Evolutionary conservation across 768 basidiomycete species (phyloP).

Genomic region (Roridomyces roridus): DNA sequence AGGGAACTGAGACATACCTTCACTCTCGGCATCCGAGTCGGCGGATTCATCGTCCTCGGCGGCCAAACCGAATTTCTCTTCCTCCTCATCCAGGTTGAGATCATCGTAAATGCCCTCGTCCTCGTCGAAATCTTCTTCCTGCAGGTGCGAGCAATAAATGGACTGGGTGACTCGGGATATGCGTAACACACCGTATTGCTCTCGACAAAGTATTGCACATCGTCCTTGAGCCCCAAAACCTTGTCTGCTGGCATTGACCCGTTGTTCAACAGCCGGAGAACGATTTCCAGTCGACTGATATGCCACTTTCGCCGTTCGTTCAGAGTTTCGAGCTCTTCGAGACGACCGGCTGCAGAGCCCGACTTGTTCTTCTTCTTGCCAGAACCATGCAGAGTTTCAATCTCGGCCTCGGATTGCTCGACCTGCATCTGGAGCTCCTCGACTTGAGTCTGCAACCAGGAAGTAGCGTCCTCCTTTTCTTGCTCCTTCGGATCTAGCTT

Average conservation of each 20-base stretch:
- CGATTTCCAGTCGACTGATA: slow-evolving; percentile 88
- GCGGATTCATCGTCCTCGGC: slow-evolving; percentile 82
- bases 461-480: slow-evolving; percentile 88
- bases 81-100: slow-evolving; percentile 95
- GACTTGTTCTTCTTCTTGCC: slow-evolving; percentile 88
- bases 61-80: slow-evolving; percentile 87
- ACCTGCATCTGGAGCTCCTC: slow-evolving; percentile 94
- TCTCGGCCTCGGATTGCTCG: slow-evolving; percentile 93
- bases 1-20: slow-evolving; percentile 52
- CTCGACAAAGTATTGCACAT: slow-evolving; percentile 95
- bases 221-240: slow-evolving; percentile 85
- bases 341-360: slow-evolving; percentile 68
- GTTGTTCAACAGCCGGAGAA: slow-evolving; percentile 92
- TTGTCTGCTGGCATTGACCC: slow-evolving; percentile 85
- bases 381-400: slow-evolving; percentile 80
- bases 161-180: slow-evolving; percentile 5
- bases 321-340: slow-evolving; percentile 83
- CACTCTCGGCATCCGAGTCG: slow-evolving; percentile 75
- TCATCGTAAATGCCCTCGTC: slow-evolving; percentile 98
- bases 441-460: slow-evolving; percentile 88
- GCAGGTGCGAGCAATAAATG: slow-evolving; percentile 29
- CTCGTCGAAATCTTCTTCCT: slow-evolving; percentile 98
- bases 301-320: slow-evolving; percentile 98
- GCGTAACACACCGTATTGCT: slow-evolving; percentile 82
- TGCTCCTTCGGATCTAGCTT: slow-evolving; percentile 97